Conservation (phyloP, 108 stramenopile genomes). For the Pseudonitzschia pungens region DNA sequence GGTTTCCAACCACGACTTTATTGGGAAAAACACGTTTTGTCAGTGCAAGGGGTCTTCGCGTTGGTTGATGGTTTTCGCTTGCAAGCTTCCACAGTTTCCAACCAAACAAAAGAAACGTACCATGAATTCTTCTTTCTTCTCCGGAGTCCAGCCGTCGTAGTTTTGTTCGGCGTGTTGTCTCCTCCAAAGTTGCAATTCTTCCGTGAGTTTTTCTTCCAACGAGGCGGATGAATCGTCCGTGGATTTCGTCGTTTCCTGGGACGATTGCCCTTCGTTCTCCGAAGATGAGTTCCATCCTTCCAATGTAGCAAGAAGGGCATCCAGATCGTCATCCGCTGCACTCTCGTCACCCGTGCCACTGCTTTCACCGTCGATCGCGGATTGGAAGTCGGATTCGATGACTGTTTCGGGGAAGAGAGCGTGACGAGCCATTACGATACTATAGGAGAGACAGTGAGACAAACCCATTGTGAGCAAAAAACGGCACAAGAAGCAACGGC, state of each 20-base stretch:
- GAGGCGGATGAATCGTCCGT: slow-evolving; percentile 6
- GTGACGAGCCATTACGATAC: slow-evolving; percentile 63
- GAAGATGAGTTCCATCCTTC: slow-evolving; percentile 30
- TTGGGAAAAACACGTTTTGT: background rate
- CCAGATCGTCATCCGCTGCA: slow-evolving; percentile 31
- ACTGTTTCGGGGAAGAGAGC: slow-evolving; percentile 84
- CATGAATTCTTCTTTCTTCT: slow-evolving; percentile 57
- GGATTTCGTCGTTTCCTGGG: background rate
- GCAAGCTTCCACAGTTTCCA: background rate
- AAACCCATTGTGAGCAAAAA: background rate
- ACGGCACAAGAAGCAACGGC: background rate
- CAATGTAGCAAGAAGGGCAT: slow-evolving; percentile 23
- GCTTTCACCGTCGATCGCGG: slow-evolving; percentile 30
- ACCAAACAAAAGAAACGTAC: slow-evolving; percentile 44
- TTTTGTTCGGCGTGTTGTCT: slow-evolving; percentile 47
- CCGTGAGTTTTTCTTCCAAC: slow-evolving; percentile 37
- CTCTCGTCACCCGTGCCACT: slow-evolving; percentile 32
- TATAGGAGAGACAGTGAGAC: background rate
- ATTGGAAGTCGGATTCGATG: background rate
- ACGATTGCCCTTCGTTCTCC: slow-evolving; percentile 30
- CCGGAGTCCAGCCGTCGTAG: slow-evolving; percentile 62
- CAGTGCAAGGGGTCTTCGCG: background rate
- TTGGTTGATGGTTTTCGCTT: too few species aligned
- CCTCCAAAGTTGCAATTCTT: slow-evolving; percentile 79
- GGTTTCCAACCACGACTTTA: slow-evolving; percentile 63